Evolutionary conservation across 1,284 basidiomycete genomes (phyloP), one percentile per base, ranked within the genome.

Genomic region (Trametes versicolor): DNA sequence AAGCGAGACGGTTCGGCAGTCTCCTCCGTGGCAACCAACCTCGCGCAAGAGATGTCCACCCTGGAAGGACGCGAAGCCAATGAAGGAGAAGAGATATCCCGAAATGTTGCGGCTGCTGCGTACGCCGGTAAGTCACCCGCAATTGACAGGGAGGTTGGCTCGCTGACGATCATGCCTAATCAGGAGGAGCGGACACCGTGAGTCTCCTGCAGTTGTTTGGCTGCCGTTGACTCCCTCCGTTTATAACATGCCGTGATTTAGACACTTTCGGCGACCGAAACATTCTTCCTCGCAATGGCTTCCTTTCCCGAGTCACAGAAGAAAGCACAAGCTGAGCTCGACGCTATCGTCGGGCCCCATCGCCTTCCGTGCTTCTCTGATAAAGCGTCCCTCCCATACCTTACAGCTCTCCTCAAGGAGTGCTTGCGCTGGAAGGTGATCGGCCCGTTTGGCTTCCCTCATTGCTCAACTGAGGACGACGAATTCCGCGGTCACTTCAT

Each of bases 311-410:
- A 65, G 9, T 58, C 58, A 2, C 70, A 70, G 52, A 32, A n/a
- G 8, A 68, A 65, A 29, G 72, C 73, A 5, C 78, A 77, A 36
- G 61, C 56, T 1, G 76, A 79, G 63, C 59, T 78, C 12, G 77
- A 78, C 57, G 12, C 51, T 0, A 64, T 73, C 6, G 45, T 72
- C 1, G 70, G 72, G 10, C 60, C 2, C 13, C 53, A 64, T 19
- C 63, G 71, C 12, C 55, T 73, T 8, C 70, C 69, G 1, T 55
- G 62, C 29, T 71, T 72, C 36, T 37, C 52, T 19, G 71, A 73
- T 32, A 56, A 41, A 2, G 47, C 48, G 0, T 50, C 34, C 3
- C 51, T 73, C 3, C 71, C 71, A 2, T 73, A 73, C 47, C 34
- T 72, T 7, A 34, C 41, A 6, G 68, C 65, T 0, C 21, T 73